Evolutionary conservation across 129 eudicot genomes (phyloP).

Genomic region (Solidago caesia): DNA sequence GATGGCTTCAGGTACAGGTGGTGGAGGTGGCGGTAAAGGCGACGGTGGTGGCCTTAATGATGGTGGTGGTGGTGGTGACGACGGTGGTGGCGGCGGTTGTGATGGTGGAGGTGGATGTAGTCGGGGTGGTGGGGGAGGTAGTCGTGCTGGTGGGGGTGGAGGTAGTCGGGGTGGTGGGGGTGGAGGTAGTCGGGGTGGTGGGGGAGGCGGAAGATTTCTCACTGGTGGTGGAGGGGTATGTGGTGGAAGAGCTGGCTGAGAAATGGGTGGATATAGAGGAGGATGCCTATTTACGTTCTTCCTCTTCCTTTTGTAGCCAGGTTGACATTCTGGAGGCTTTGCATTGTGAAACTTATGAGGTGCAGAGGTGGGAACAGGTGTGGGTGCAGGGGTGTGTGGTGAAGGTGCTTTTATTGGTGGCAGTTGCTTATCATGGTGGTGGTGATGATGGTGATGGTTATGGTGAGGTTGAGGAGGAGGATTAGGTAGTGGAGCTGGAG

Average conservation of each 20-base stretch:
- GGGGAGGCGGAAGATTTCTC: conserved; percentile 26
- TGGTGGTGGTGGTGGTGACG: conserved; percentile 19
- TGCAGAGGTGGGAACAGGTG: conserved; percentile 43
- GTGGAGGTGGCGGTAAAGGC: conserved; percentile 31
- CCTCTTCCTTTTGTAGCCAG: conserved; percentile 30
- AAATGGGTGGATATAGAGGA: conserved; percentile 47
- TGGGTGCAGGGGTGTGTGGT: conserved; percentile 47
- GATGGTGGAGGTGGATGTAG: conserved; percentile 28
- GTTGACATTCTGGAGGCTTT: conserved; percentile 55
- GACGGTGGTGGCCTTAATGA: conserved; percentile 34
- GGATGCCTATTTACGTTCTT: conserved; percentile 43
- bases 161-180: conserved; percentile 31
- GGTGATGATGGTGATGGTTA: conserved; percentile 62
- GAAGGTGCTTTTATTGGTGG: conserved; percentile 70
- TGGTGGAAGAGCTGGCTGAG: conserved; percentile 50
- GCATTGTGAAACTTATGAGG: conserved; percentile 41
- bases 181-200: conserved; percentile 36
- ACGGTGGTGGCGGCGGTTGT: conserved; percentile 34
- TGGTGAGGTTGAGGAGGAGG: conserved; percentile 50
- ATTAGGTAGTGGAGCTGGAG: conserved; percentile 60
- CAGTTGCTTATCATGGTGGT: conserved; percentile 35
- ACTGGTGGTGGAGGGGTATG: conserved; percentile 37
- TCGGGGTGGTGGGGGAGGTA: conserved; percentile 39
- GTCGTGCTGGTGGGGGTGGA: conserved; percentile 31
- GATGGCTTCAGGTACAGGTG: conserved; percentile 36